Base-by-base conservation (phyloP, 306 rosid species). In the Prunus salicina region DNA sequence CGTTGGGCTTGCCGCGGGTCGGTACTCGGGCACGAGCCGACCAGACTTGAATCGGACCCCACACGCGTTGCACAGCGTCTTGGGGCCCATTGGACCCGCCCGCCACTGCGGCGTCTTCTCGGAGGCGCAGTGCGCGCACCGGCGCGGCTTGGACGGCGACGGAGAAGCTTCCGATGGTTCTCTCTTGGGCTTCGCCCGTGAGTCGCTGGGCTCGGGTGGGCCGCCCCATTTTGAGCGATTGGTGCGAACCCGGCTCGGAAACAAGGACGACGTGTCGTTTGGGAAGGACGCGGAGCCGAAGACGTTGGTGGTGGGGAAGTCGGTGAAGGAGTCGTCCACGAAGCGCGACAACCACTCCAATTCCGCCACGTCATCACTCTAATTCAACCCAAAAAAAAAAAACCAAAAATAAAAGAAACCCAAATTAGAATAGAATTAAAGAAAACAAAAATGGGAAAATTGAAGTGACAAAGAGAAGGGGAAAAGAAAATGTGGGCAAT, bases 51-150 rank as follows among this genome's bases (percentile, higher is more conserved):
- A 89, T 15, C 94, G 69, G 0, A 89, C 91, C 5, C 94, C 91
- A 64, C 94, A 89, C 0, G 94, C 91, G 51, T 89, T 89, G 81
- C 93, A 87, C 5, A 89, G 88, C 16, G 91, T 89, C 80, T 87
- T 89, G 0, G 93, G 93, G 32, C 94, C 91, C 81, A 81, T 67
- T 25, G 94, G 94, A 5, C 94, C 90, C 4, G 94, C 86, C 66
- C 91, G 69, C 94, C 94, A 89, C 69, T 89, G 90, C 55, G 94
- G 91, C 55, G 90, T 89, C 80, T 87, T 89, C 62, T 84, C 86
- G 71, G 86, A 82, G 16, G 86, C 84, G 79, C 91, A 89, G 80
- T 89, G 91, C 64, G 82, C 9, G 69, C 94, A 89, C 74, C 88
- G 67, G 7, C 84, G 64, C 10, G 25, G 20, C 6, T 2, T 58